Base-by-base conservation (phyloP, 1,284 basidiomycete genomes). In the Rugosomyces carneus region DNA sequence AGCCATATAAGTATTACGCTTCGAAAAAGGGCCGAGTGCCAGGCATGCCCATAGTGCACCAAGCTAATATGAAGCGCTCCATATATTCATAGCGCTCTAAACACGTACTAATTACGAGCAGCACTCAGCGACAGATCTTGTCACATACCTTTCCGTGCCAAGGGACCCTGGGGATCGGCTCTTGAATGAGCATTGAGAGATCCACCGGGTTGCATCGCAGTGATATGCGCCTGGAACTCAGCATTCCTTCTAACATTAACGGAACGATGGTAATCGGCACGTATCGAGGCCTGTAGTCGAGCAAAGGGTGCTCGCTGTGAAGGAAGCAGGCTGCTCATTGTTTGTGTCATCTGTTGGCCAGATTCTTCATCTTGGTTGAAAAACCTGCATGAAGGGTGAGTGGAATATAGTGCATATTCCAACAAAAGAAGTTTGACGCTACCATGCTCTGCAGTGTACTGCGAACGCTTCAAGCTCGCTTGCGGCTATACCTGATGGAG, bases 11-110 rank as follows among this genome's bases (percentile, higher is more conserved):
- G 15, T 4, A 61, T 69, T 60, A 72, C 71, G 66, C 80, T 63
- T 84, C 78, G 59, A 89, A 88, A 64, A 89, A 89, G 16, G 86
- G 85, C 56, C 76, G 78, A 34, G 86, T 85, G 27, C 87, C 86
- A 48, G 86, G 86, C 76, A 89, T 84, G 41, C 85, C 83, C 65
- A 78, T 71, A 16, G 80, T 86, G 59, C 84, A 88, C 87, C 86
- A 89, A 36, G 72, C 80, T 51, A 75, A 69, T 34, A 88, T 64
- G 60, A 89, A 89, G 31, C 77, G 71, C 48, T 82, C 78, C 57
- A 86, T 72, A 15, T 81, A 75, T 46, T 86, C 81, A 57, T 76
- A 75, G 13, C 86, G 78, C 60, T 89, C 86, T 71, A 42, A 32
- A 44, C 40, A 21, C 23, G 35, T 21, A 34, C 29, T 32, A 48